Conservation (phyloP, 257 asterid species). For the Voacanga thouarsii region DNA sequence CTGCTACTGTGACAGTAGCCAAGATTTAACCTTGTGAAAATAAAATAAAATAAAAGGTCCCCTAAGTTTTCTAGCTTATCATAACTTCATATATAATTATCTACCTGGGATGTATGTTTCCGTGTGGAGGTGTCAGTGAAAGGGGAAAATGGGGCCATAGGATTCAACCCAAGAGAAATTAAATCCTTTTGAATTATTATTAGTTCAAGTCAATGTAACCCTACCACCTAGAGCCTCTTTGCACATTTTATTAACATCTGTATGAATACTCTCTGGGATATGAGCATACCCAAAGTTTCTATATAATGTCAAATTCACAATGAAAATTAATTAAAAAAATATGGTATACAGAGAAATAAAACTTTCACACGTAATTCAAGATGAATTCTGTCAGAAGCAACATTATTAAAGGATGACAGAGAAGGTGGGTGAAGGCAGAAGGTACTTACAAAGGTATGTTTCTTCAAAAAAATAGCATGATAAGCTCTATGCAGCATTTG, state of each 20-base stretch:
- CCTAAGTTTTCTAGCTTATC: not conserved
- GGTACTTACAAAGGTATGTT: constrained; percentile 51
- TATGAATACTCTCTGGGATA: not conserved
- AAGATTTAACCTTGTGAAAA: not conserved
- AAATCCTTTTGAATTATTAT: not conserved
- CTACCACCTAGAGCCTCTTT: not conserved
- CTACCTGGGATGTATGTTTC: not conserved
- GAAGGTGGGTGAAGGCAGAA: not conserved
- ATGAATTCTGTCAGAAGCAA: not conserved
- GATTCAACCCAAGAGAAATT: not conserved
- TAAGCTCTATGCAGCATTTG: constrained; percentile 58
- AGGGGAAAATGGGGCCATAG: not conserved
- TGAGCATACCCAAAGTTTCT: not conserved
- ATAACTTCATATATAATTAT: not conserved
- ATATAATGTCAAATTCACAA: not conserved
- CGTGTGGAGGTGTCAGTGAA: not conserved
- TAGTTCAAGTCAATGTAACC: not conserved
- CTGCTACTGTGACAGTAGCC: not conserved
- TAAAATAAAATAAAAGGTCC: not conserved
- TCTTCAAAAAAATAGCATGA: constrained; percentile 40
- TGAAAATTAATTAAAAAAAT: not conserved
- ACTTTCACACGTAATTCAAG: not conserved
- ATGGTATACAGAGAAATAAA: too few relatives aligned
- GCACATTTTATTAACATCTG: not conserved
- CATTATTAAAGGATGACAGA: not conserved